Evolutionary conservation across 805 yeast genomes (phyloP).

Genomic region (Saccharomycopsis amapae): DNA sequence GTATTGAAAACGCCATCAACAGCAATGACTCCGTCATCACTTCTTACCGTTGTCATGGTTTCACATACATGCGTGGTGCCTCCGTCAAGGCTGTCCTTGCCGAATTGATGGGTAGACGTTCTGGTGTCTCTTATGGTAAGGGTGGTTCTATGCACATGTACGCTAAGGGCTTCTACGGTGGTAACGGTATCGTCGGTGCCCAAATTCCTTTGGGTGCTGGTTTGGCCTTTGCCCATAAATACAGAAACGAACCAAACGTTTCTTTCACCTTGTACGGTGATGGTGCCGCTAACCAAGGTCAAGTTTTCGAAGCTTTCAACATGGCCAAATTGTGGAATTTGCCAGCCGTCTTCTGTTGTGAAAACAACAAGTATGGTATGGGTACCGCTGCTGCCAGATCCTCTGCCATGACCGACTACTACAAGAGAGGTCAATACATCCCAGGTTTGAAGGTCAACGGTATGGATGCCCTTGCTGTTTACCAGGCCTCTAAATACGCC

Average conservation of each 20-base stretch:
- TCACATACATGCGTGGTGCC: slow-evolving; percentile 94
- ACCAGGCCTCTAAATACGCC: slow-evolving; percentile 94
- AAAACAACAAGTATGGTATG: slow-evolving; percentile 99
- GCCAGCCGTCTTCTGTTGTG: slow-evolving; percentile 93
- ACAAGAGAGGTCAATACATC: slow-evolving; percentile 98
- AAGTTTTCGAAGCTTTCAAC: slow-evolving; percentile 94
- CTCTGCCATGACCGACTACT: slow-evolving; percentile 92
- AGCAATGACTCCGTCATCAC: slow-evolving; percentile 85
- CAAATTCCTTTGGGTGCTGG: slow-evolving; percentile 99
- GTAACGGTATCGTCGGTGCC: slow-evolving; percentile 99
- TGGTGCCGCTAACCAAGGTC: slow-evolving; percentile 99
- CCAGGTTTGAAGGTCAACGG: slow-evolving; percentile 98
- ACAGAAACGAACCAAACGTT: slow-evolving; percentile 72
- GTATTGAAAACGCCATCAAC: slow-evolving; percentile 91
- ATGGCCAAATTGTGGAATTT: slow-evolving; percentile 99
- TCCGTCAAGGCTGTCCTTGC: slow-evolving; percentile 85
- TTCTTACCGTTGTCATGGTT: slow-evolving; percentile 98
- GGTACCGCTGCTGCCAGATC: slow-evolving; percentile 98
- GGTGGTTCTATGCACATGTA: slow-evolving; percentile 99
- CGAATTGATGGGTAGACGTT: slow-evolving; percentile 93
- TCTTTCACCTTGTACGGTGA: slow-evolving; percentile 93
- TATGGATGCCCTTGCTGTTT: slow-evolving; percentile 94
- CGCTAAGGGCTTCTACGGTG: slow-evolving; percentile 93
- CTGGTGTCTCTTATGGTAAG: slow-evolving; percentile 94
- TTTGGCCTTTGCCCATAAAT: slow-evolving; percentile 96